A percentile compares a stretch with the other conserved stretches of the same genome.
phyloP scores from a whole-genome alignment of 83 land plant species.

The Thuja plicata region DNA sequence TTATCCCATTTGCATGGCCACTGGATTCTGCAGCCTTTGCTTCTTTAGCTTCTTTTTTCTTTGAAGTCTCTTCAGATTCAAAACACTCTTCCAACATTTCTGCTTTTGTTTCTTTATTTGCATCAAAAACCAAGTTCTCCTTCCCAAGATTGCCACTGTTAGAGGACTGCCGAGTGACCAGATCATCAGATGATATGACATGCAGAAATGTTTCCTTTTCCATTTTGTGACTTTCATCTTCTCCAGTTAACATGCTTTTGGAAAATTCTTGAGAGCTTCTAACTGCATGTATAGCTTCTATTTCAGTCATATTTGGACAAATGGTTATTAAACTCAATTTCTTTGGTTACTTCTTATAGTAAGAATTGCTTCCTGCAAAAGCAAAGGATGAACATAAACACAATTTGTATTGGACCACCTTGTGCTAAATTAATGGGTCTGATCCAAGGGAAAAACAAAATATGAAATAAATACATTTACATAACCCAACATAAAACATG shows the following conservation, averaged over 20 bases:
- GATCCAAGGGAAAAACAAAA: not conserved
- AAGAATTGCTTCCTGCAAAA: not conserved
- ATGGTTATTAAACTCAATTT: not conserved
- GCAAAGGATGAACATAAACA: not conserved
- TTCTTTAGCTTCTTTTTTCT: not conserved
- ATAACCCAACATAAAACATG: too few species aligned
- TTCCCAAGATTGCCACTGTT: not conserved
- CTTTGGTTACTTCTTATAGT: not conserved
- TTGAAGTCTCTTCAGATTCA: not conserved
- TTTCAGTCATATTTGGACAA: not conserved
- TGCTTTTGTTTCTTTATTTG: not conserved
- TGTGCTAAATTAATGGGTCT: not conserved
- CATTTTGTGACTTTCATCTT: not conserved
- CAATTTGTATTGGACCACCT: not conserved
- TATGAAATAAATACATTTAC: not conserved
- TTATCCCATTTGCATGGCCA: not conserved
- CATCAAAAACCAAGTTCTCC: not conserved
- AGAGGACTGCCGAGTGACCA: not conserved
- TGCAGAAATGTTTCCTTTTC: not conserved
- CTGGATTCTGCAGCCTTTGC: not conserved
- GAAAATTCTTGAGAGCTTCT: not conserved
- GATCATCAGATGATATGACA: not conserved
- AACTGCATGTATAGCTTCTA: not conserved
- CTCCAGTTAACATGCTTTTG: not conserved
- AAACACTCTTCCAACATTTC: not conserved